These are phyloP conservation scores for Nematocida major DNA, from an alignment of 371 early-diverging fungal species.

Conservation along the genomic window DNA sequence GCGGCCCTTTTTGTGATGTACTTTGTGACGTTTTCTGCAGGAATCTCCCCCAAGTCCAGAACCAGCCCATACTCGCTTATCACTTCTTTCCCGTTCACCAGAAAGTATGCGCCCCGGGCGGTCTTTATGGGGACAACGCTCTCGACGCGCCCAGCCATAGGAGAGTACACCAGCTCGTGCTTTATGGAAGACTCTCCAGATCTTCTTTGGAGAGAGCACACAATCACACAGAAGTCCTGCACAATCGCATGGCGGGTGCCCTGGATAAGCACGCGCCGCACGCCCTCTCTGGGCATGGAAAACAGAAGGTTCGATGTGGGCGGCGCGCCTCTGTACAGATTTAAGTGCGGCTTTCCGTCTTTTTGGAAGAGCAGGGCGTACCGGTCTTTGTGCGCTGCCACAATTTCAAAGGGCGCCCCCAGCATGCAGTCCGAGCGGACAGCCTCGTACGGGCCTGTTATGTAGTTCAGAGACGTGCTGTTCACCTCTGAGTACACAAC, in stretches of 20 bases:
- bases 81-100: slow-evolving; percentile 29
- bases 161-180: not conserved
- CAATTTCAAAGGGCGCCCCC: not conserved
- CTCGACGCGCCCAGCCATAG: not conserved
- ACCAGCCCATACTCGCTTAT: slow-evolving; percentile 19
- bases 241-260: not conserved
- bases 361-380: not conserved
- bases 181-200: not conserved
- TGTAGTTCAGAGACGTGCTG: not conserved
- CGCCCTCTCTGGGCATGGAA: not conserved
- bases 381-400: not conserved
- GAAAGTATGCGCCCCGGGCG: slow-evolving; percentile 10
- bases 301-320: not conserved
- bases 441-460: slow-evolving; percentile 29
- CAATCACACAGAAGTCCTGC: not conserved
- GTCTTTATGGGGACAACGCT: not conserved
- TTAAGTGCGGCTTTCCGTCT: not conserved
- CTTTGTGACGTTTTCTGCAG: not conserved
- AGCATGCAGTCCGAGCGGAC: not conserved
- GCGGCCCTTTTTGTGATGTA: not conserved
- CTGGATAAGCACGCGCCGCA: not conserved
- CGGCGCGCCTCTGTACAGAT: not conserved
- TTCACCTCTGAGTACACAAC: slow-evolving; percentile 18
- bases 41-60: not conserved
- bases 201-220: not conserved